Evolutionary conservation across 2,329 filamentous ascomycete genomes (phyloP).

Genomic region (Aspergillus aculeatus): DNA sequence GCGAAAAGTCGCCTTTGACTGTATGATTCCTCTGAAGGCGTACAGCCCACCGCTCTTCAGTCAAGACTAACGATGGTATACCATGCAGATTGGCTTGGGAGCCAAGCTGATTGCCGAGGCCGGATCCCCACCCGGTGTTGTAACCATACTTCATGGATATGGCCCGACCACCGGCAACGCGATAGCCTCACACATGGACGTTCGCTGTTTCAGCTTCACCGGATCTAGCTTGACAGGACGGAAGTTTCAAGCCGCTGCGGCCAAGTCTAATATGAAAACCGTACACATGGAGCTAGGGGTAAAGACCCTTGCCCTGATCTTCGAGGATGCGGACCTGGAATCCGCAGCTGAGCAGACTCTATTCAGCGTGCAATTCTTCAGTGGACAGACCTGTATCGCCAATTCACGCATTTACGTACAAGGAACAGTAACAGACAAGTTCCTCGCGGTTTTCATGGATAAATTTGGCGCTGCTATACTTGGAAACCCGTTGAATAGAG

Average conservation of each 20-base stretch:
- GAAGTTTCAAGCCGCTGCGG: conserved; percentile 46
- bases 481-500: conserved; percentile 72
- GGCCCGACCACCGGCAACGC: conserved; percentile 54
- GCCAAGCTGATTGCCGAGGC: conserved; percentile 40
- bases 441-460: conserved; percentile 73
- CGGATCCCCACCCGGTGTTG: conserved; percentile 46
- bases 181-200: conserved; percentile 58
- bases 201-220: conserved; percentile 62
- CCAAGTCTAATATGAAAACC: conserved; percentile 37
- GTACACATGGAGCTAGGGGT: conserved; percentile 37
- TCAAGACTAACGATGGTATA: background rate
- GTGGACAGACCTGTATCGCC: conserved; percentile 61
- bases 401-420: conserved; percentile 75
- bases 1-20: conserved; percentile 62
- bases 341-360: conserved; percentile 44
- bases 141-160: conserved; percentile 60
- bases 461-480: conserved; percentile 69
- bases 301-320: conserved; percentile 36
- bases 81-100: conserved; percentile 32
- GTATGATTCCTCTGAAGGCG: conserved; percentile 31
- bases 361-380: conserved; percentile 54
- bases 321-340: conserved; percentile 45
- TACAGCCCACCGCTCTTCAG: background rate
- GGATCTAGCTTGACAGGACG: conserved; percentile 58
- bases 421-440: conserved; percentile 80